Percentiles rank a stretch among this genome's conserved stretches.
phyloP scores from a whole-genome alignment of 1,284 basidiomycete genomes.

The Inonotus obliquus region DNA sequence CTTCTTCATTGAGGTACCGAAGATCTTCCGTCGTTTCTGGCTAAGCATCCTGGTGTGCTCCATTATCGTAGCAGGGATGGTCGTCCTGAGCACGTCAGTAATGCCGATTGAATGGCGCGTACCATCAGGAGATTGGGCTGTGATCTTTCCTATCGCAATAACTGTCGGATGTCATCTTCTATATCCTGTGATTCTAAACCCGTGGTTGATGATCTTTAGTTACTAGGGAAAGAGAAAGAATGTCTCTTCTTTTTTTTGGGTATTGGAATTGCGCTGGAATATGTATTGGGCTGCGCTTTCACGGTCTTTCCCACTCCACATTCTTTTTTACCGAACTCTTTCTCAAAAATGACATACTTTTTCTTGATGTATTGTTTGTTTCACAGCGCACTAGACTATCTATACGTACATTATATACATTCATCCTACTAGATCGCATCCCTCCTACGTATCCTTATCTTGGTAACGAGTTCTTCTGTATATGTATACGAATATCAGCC shows the following conservation, averaged over 20 bases:
- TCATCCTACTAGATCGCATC: neutral
- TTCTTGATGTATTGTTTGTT: neutral
- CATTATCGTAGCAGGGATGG: conserved; percentile 44
- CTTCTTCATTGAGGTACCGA: conserved; percentile 85
- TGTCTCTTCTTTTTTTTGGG: neutral
- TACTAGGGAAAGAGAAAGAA: conserved; percentile 32
- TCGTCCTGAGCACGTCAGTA: conserved; percentile 46
- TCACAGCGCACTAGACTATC: neutral
- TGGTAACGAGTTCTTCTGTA: neutral
- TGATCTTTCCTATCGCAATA: conserved; percentile 65
- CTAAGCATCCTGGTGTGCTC: conserved; percentile 53
- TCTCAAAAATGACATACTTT: neutral
- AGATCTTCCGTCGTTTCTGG: conserved; percentile 73
- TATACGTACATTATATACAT: neutral
- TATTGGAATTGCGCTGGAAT: neutral
- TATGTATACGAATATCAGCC: neutral
- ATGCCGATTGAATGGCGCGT: conserved; percentile 63
- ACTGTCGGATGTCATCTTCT: conserved; percentile 61
- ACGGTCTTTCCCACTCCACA: neutral
- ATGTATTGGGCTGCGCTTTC: neutral
- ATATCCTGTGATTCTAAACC: conserved; percentile 75
- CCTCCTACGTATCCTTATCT: neutral
- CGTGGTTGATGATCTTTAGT: conserved; percentile 69
- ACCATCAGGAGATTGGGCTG: conserved; percentile 55
- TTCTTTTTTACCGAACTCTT: neutral